Percentiles rank a stretch among this genome's conserved stretches.
phyloP scores from a whole-genome alignment of 305 asterid species.

The Fraxinus platypoda region DNA sequence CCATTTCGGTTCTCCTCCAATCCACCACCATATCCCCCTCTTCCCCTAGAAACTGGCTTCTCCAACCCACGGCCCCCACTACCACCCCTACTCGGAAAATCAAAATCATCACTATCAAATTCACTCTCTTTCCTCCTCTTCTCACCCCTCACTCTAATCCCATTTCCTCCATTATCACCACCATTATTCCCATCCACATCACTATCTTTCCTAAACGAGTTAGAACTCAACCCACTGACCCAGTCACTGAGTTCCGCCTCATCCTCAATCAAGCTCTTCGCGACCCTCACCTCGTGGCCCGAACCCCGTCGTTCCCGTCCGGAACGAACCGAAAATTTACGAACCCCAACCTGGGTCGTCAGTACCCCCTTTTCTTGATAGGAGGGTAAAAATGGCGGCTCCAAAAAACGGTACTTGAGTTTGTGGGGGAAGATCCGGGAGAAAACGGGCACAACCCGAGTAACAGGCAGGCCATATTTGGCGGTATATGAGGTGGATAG shows the following conservation, averaged over 20 bases:
- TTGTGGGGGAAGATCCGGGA: slow-evolving; percentile 61
- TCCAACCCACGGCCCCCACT: slow-evolving; percentile 26
- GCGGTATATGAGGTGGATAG: slow-evolving; percentile 21
- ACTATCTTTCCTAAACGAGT: slow-evolving; percentile 55
- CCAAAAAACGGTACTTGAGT: slow-evolving; percentile 43
- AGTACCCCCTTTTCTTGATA: slow-evolving; percentile 23
- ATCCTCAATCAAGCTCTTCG: slow-evolving; percentile 84
- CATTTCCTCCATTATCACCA: slow-evolving; percentile 29
- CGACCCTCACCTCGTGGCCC: slow-evolving; percentile 30
- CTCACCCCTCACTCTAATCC: slow-evolving; percentile 39
- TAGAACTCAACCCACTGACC: slow-evolving; percentile 79
- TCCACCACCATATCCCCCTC: slow-evolving; percentile 27
- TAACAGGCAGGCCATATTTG: slow-evolving; percentile 24
- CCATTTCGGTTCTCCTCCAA: slow-evolving; percentile 19
- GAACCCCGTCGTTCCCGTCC: slow-evolving; percentile 35
- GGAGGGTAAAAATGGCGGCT: slow-evolving; percentile 26
- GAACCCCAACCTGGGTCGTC: slow-evolving; percentile 20
- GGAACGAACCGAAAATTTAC: slow-evolving; percentile 43
- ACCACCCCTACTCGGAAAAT: slow-evolving; percentile 33
- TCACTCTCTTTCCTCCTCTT: slow-evolving; percentile 46
- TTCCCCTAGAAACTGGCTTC: slow-evolving; percentile 15
- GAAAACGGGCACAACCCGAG: slow-evolving; percentile 42
- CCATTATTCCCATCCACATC: slow-evolving; percentile 34
- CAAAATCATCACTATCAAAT: slow-evolving; percentile 29
- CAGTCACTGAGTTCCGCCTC: slow-evolving; percentile 94